Conservation (phyloP, 495 filamentous ascomycete genomes). For the Aspergillus hancockii region DNA sequence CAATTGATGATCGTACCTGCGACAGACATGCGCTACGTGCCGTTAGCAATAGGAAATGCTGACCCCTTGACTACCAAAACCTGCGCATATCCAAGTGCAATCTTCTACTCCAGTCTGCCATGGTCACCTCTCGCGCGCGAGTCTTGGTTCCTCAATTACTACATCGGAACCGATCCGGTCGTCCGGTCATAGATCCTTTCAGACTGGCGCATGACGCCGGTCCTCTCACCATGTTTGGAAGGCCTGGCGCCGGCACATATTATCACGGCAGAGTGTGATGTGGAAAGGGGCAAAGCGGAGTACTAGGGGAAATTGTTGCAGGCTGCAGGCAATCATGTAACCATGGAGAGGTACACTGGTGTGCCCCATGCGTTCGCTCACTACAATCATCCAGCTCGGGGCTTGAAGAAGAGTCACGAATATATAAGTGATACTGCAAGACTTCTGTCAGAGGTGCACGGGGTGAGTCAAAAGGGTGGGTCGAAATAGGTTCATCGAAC, state of each 20-base stretch:
- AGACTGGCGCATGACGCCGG: constrained; percentile 29
- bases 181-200: constrained; percentile 17
- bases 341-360: constrained; percentile 26
- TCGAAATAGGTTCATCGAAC: too few species aligned
- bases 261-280: constrained; percentile 29
- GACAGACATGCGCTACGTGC: constrained; percentile 28
- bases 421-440: not conserved
- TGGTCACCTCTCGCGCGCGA: constrained; percentile 29
- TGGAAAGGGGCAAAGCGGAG: constrained; percentile 30
- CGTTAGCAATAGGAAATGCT: constrained; percentile 4
- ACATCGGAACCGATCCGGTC: constrained; percentile 23
- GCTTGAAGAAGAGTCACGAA: constrained; percentile 13
- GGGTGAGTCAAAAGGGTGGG: not conserved
- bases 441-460: not conserved
- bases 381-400: constrained; percentile 23
- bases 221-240: constrained; percentile 21
- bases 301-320: constrained; percentile 23
- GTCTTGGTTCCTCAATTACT: constrained; percentile 30
- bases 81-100: constrained; percentile 25
- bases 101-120: constrained; percentile 22
- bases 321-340: constrained; percentile 25
- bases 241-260: constrained; percentile 27
- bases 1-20: constrained; percentile 29
- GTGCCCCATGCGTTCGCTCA: constrained; percentile 33
- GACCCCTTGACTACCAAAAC: constrained; percentile 11